These are phyloP conservation scores for Cajanus cajan DNA, from an alignment of 306 rosid species.

Conservation along the genomic window DNA sequence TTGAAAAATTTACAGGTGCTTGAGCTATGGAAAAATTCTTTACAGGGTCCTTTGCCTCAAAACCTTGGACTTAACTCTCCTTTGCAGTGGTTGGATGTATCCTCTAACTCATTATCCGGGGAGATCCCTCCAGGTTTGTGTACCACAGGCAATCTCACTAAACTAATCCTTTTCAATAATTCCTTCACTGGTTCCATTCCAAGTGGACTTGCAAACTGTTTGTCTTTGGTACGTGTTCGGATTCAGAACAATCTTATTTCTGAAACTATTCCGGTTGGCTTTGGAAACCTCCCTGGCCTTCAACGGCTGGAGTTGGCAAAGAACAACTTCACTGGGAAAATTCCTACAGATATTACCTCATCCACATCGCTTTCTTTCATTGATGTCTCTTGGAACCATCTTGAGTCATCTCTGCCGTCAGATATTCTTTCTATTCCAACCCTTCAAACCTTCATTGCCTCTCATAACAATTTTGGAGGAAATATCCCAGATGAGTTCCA, in stretches of 20 bases:
- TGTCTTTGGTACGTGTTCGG: conserved; percentile 69
- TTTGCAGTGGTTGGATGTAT: conserved; percentile 82
- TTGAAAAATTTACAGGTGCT: conserved; percentile 62
- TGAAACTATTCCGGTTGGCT: conserved; percentile 71
- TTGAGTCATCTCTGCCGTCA: conserved; percentile 67
- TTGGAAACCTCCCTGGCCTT: conserved; percentile 67
- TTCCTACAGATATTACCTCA: conserved; percentile 58
- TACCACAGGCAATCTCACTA: conserved; percentile 64
- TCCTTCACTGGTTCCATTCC: conserved; percentile 81
- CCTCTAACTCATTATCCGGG: conserved; percentile 75
- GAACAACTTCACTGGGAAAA: conserved; percentile 70
- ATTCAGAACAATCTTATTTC: conserved; percentile 74
- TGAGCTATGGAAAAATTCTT: conserved; percentile 74
- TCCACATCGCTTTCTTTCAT: conserved; percentile 82
- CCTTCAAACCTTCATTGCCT: conserved; percentile 79
- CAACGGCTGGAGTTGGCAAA: conserved; percentile 76
- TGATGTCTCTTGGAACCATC: conserved; percentile 72
- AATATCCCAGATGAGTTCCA: conserved; percentile 67
- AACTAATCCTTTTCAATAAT: conserved; percentile 86
- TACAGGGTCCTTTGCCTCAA: conserved; percentile 68
- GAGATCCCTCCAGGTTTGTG: conserved; percentile 81
- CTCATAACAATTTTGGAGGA: conserved; percentile 65
- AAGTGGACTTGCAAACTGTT: conserved; percentile 60
- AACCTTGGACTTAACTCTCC: conserved; percentile 78
- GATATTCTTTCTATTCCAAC: conserved; percentile 61